Evolutionary conservation across 2,329 filamentous ascomycete genomes (phyloP).

Genomic region (Penicillium vulpinum): DNA sequence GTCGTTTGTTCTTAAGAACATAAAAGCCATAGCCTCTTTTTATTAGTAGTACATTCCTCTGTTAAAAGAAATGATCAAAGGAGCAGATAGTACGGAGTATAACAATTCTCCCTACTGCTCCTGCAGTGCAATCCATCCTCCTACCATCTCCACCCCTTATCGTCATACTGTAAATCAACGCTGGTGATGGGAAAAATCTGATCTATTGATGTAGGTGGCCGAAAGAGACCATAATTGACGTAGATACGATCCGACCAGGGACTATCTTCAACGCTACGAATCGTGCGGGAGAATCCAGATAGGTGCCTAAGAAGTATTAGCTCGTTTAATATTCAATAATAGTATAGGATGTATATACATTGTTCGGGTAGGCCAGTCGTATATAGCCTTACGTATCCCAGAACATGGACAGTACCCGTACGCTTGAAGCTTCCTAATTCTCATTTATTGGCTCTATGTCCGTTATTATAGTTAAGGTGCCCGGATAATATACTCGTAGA

Average conservation of each 20-base stretch:
- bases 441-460: neutral
- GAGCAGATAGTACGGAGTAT: neutral
- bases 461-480: neutral
- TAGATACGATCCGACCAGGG: neutral
- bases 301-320: neutral
- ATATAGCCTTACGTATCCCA: neutral
- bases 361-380: neutral
- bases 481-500: neutral
- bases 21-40: too few species aligned
- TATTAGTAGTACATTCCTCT: too few species aligned
- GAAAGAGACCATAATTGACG: neutral
- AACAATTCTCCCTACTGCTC: neutral
- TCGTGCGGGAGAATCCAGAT: neutral
- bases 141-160: neutral
- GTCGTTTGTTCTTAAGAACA: too few species aligned
- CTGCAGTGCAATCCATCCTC: neutral
- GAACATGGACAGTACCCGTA: neutral
- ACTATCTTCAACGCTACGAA: neutral
- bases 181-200: neutral
- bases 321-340: neutral
- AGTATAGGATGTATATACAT: neutral
- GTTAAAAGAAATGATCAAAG: neutral
- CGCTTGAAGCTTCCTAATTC: neutral
- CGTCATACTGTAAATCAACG: neutral
- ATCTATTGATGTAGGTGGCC: neutral